phyloP scores from a whole-genome alignment of 805 yeast species.

The Hanseniaspora nectarophila region DNA sequence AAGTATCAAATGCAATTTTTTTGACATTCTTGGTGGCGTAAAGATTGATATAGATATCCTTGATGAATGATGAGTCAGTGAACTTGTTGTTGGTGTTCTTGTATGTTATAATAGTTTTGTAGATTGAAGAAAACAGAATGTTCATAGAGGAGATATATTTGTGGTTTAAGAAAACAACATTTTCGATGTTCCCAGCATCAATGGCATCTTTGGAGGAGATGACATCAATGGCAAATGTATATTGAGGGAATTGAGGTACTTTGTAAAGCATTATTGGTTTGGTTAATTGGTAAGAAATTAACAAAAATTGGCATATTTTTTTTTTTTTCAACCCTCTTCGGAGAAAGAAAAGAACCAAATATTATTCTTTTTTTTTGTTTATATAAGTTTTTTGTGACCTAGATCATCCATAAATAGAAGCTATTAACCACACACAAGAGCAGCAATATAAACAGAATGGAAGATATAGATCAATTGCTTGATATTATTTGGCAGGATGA shows the following conservation, averaged over 20 bases:
- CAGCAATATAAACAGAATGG: no score
- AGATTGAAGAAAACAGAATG: constrained; percentile 49
- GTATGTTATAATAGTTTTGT: constrained; percentile 47
- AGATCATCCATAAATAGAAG: no score
- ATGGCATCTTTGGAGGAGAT: constrained; percentile 31
- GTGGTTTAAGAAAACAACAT: constrained; percentile 51
- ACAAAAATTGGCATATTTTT: no score
- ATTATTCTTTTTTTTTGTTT: not conserved
- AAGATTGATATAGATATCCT: constrained; percentile 58
- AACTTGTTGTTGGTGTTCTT: constrained; percentile 30
- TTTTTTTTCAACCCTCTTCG: not conserved
- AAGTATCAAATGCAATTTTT: constrained; percentile 34
- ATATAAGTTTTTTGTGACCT: no score
- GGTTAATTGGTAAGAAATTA: no score
- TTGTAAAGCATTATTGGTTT: not conserved
- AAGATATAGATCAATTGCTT: not conserved
- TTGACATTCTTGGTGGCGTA: constrained; percentile 54
- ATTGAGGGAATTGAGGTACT: constrained; percentile 38
- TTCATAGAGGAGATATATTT: constrained; percentile 44
- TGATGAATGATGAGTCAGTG: constrained; percentile 55
- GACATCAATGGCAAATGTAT: constrained; percentile 30
- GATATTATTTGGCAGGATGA: constrained; percentile 4
- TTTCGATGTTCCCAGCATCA: constrained; percentile 30
- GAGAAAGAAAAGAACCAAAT: constrained; percentile 3
- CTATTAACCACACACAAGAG: no score